phyloP scores from a whole-genome alignment of 1,139 yeast species.

The Tardiomyces depauwii region DNA sequence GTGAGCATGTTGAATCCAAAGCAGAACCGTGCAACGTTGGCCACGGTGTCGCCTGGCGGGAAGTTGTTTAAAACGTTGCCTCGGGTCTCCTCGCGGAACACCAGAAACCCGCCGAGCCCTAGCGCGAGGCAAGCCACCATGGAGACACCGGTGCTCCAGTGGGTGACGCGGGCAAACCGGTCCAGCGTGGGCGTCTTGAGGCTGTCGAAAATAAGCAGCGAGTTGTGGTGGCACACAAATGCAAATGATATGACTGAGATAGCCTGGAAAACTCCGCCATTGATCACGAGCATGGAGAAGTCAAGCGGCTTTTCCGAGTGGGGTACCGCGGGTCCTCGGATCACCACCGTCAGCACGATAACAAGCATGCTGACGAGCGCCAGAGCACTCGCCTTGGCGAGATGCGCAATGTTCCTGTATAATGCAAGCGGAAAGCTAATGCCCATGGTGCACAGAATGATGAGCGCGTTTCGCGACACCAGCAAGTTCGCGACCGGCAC shows the following conservation, averaged over 20 bases:
- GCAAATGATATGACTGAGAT: slow-evolving; percentile 89
- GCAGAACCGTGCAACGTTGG: slow-evolving; percentile 79
- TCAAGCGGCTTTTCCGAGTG: slow-evolving; percentile 6
- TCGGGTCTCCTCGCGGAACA: slow-evolving; percentile 66
- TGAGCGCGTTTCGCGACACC: slow-evolving; percentile 55
- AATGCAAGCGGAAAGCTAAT: slow-evolving; percentile 78
- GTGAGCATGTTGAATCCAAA: slow-evolving; percentile 93
- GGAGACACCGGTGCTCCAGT: slow-evolving; percentile 71
- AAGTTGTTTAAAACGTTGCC: slow-evolving; percentile 86
- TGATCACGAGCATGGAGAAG: slow-evolving; percentile 26
- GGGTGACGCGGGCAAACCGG: slow-evolving; percentile 68
- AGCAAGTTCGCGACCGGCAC: slow-evolving; percentile 38
- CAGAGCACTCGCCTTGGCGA: slow-evolving; percentile 81
- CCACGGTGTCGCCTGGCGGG: slow-evolving; percentile 53
- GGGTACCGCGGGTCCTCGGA: slow-evolving; percentile 52
- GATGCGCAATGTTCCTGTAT: slow-evolving; percentile 67
- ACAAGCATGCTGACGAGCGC: slow-evolving; percentile 78
- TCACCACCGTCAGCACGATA: slow-evolving; percentile 62
- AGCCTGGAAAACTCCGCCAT: slow-evolving; percentile 69
- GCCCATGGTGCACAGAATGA: slow-evolving; percentile 54
- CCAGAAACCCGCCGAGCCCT: slow-evolving; percentile 71
- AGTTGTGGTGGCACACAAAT: slow-evolving; percentile 89
- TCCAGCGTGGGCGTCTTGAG: slow-evolving; percentile 63
- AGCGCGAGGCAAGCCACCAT: slow-evolving; percentile 68
- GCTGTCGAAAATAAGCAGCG: slow-evolving; percentile 80